Evolutionary conservation across 139 green algal species (phyloP), one percentile per base, ranked within the genome.

Genomic region (Desmodesmus armatus): DNA sequence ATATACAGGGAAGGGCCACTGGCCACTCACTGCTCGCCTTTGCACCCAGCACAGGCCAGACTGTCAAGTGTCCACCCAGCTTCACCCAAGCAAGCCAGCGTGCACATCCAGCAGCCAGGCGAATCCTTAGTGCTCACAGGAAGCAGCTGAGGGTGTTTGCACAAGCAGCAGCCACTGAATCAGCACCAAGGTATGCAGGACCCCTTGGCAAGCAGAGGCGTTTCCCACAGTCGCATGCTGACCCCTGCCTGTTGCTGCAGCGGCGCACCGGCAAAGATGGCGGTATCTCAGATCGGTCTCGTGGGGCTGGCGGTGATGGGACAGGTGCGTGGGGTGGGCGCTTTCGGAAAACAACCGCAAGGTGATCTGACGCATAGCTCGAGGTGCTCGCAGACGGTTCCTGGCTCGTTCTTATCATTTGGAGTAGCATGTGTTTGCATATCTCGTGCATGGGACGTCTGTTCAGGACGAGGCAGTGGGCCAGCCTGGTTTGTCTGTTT

Each of bases 261-360:
- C 62, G 80, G 66, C 31, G 29, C 44, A 33, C 44, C 27, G 27
- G 33, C 67, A 5, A 80, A 80, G 80, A 86, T 80, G 80, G 80
- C 87, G 0, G 37, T 90, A 21, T 94, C 92, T 7, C 49, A 94
- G 78, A 96, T 99, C 70, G 98, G 98, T 21, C 94, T 99, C 0
- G 88, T 97, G 27, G 98, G 98, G 35, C 88, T 99, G 67, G 98
- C 98, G 1, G 98, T 99, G 29, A 99, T 99, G 98, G 98, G 97
- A 3, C 97, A 99, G 96, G 96, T 98, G 85, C 7, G n/a, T n/a
- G n/a, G n/a, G 78, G 23, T 33, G 27, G 27, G 77, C 41, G 39
- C 49, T 49, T 3, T 37, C 67, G 67, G 55, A 37, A 39, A 41
- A 41, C n/a, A n/a, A n/a, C n/a, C n/a, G n/a, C n/a, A n/a, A n/a